A percentile compares a stretch with the other conserved stretches of the same genome.
Conservation (phyloP, 345 rosid genomes). For the Hypericum androsaemum region DNA sequence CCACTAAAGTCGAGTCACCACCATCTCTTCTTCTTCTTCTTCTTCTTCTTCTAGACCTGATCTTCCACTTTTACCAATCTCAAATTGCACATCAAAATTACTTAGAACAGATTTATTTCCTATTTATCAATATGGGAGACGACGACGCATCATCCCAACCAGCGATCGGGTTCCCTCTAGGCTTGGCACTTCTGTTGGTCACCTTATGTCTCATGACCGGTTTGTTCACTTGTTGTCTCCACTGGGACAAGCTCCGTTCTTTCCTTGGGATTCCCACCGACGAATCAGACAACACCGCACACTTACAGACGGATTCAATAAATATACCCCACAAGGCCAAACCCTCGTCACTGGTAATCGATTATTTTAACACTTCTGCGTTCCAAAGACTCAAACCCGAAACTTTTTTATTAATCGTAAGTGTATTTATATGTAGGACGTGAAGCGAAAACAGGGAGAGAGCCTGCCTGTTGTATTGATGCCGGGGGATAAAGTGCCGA, state of each 20-base stretch:
- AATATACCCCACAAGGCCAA: slow-evolving; percentile 9
- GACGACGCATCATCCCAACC: slow-evolving; percentile 17
- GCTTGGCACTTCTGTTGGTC: slow-evolving; percentile 24
- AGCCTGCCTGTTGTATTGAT: slow-evolving; percentile 2
- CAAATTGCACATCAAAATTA: neutral
- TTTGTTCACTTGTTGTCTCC: slow-evolving; percentile 22
- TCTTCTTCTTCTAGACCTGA: neutral
- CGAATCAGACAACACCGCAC: neutral
- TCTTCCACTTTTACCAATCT: neutral
- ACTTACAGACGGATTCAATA: neutral
- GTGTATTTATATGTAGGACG: neutral
- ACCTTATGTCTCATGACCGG: slow-evolving; percentile 20
- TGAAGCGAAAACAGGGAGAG: neutral
- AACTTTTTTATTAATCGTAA: neutral
- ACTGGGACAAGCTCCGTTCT: slow-evolving; percentile 24
- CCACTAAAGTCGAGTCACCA: neutral
- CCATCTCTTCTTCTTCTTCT: neutral
- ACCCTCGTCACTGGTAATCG: slow-evolving; percentile 15
- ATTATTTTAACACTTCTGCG: neutral
- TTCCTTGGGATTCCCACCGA: slow-evolving; percentile 6
- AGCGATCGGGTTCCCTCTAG: slow-evolving; percentile 30
- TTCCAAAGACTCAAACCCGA: neutral
- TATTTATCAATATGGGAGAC: neutral
- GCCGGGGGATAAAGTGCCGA: neutral
- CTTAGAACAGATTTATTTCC: neutral